These are phyloP conservation scores for Tetragonia tetragonoides DNA, from an alignment of 148 eudicot genomes.

Conservation along the genomic window DNA sequence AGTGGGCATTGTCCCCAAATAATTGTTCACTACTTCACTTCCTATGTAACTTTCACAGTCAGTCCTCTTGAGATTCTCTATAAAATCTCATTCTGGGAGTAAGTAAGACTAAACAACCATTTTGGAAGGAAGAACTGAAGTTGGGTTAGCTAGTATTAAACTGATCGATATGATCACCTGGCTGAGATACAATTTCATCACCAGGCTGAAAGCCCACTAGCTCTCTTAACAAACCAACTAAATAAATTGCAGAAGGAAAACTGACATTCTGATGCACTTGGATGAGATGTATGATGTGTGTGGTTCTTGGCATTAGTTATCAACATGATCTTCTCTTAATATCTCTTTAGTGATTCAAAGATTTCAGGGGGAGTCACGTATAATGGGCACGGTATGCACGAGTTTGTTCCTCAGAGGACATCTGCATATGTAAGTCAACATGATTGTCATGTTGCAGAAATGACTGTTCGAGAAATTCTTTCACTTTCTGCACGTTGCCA, in stretches of 20 bases:
- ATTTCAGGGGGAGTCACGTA: slow-evolving; percentile 89
- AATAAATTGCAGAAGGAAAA: neutral
- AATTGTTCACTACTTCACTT: neutral
- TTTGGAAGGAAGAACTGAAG: neutral
- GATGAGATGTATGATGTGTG: neutral
- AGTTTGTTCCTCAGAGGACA: slow-evolving; percentile 97
- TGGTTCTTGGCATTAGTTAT: neutral
- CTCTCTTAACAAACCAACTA: neutral
- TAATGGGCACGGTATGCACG: slow-evolving; percentile 83
- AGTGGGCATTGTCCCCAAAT: too few species aligned
- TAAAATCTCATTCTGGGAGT: neutral
- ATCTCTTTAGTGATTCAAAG: slow-evolving; percentile 54
- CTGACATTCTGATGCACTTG: neutral
- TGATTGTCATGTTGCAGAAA: slow-evolving; percentile 94
- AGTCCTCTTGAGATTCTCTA: neutral
- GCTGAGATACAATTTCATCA: neutral
- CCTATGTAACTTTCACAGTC: neutral
- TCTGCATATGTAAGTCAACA: slow-evolving; percentile 94
- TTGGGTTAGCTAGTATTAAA: neutral
- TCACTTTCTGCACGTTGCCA: slow-evolving; percentile 89
- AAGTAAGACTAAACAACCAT: neutral
- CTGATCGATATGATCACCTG: neutral
- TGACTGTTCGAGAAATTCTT: slow-evolving; percentile 97
- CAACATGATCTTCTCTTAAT: slow-evolving; percentile 15
- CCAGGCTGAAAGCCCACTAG: neutral